These are phyloP conservation scores for Coemansia sp. DNA, from an alignment of 192 early-diverging fungal species.

Conservation along the genomic window DNA sequence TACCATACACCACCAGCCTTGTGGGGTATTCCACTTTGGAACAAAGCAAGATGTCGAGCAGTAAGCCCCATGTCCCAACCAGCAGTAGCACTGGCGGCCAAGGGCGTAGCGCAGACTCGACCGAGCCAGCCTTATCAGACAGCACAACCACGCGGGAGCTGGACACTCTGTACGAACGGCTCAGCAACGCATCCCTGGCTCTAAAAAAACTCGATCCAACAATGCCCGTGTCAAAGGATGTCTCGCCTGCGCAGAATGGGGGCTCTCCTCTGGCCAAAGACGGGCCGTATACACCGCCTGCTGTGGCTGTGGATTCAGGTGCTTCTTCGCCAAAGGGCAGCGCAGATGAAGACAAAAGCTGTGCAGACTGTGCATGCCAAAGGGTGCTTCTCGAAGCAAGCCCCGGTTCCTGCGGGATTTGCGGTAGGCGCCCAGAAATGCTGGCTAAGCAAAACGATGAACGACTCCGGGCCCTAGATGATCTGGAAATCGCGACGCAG, in stretches of 20 bases:
- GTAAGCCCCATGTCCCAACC: constrained; percentile 5
- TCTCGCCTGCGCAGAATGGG: neutral
- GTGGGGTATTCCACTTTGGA: constrained; percentile 24
- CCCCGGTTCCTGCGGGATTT: constrained; percentile 41
- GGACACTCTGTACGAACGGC: constrained; percentile 40
- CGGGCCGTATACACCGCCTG: neutral
- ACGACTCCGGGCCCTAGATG: constrained; percentile 46
- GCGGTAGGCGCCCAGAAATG: constrained; percentile 30
- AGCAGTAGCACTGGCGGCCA: constrained; percentile 8
- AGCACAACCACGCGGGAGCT: constrained; percentile 31
- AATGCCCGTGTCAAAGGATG: constrained; percentile 11
- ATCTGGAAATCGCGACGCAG: constrained; percentile 56
- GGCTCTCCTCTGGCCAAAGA: neutral
- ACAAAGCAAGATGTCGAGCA: constrained; percentile 21
- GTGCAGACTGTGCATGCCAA: constrained; percentile 40
- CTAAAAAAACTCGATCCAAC: constrained; percentile 39
- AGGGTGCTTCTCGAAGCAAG: constrained; percentile 41
- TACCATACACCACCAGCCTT: constrained; percentile 27
- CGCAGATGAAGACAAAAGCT: constrained; percentile 18
- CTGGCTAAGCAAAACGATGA: constrained; percentile 51
- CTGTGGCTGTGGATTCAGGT: constrained; percentile 19
- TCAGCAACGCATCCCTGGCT: constrained; percentile 41
- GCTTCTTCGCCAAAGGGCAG: constrained; percentile 26
- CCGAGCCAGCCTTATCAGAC: constrained; percentile 1
- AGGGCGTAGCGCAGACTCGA: neutral